phyloP scores from a whole-genome alignment of 2,329 filamentous ascomycete genomes.

The Colletotrichum lini region DNA sequence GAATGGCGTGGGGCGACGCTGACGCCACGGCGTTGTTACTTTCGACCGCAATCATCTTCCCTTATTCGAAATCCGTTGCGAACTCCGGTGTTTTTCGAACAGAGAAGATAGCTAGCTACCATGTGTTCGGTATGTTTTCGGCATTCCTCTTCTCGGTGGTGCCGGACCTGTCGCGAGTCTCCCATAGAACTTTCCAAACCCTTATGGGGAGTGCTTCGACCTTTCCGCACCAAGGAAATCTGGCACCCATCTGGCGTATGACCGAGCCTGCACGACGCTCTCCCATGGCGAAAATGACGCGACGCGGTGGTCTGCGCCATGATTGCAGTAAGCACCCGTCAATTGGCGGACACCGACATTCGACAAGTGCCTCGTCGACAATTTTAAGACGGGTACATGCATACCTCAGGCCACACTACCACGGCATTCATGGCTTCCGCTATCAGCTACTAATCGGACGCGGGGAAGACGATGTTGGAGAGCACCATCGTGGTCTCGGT shows the following conservation, averaged over 20 bases:
- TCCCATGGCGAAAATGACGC: constrained; percentile 56
- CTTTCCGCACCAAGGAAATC: constrained; percentile 64
- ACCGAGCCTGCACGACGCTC: constrained; percentile 63
- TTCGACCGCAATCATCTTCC: neutral
- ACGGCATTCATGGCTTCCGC: constrained; percentile 64
- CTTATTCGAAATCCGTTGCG: neutral
- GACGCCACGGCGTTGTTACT: constrained; percentile 4
- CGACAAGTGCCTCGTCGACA: constrained; percentile 47
- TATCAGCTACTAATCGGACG: constrained; percentile 64
- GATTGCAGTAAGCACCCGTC: constrained; percentile 62
- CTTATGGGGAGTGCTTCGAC: constrained; percentile 50
- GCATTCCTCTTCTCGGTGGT: neutral
- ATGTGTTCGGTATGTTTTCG: neutral
- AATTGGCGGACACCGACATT: constrained; percentile 58
- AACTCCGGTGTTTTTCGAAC: too few relatives aligned
- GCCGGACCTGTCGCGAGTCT: neutral
- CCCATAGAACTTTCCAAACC: neutral
- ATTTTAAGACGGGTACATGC: constrained; percentile 59
- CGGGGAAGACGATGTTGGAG: constrained; percentile 62
- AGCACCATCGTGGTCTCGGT: constrained; percentile 67
- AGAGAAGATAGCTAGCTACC: too few relatives aligned
- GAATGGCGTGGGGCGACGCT: too few relatives aligned
- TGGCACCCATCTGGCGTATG: constrained; percentile 65
- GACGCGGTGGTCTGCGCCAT: constrained; percentile 57
- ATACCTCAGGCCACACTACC: constrained; percentile 59